Percentiles rank a stretch among this genome's conserved stretches.
phyloP scores from a whole-genome alignment of 169 alveolate genomes.

The Perkinsus chesapeaki region DNA sequence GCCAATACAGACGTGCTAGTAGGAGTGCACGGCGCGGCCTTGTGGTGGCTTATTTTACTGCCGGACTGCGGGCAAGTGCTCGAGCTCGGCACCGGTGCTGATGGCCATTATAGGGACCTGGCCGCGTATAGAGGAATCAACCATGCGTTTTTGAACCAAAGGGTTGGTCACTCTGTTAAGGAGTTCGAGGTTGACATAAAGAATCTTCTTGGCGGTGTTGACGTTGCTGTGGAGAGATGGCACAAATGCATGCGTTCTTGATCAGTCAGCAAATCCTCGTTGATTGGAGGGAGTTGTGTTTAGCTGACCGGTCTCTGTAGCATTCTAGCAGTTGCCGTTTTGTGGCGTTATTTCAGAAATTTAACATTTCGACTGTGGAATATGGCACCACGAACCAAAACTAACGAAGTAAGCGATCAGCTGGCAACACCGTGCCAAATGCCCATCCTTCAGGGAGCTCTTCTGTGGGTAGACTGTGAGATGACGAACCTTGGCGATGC shows the following conservation, averaged over 20 bases:
- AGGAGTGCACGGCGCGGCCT: not conserved
- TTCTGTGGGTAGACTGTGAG: constrained; percentile 66
- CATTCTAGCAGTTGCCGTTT: not conserved
- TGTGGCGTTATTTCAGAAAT: not conserved
- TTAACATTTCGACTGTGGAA: not conserved
- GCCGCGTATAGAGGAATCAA: not conserved
- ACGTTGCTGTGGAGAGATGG: not conserved
- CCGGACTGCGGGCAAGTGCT: not conserved
- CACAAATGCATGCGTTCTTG: not conserved
- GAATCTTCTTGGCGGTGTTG: not conserved
- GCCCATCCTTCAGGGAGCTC: not conserved
- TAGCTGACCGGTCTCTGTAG: not conserved
- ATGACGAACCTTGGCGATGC: constrained; percentile 62
- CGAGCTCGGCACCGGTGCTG: not conserved
- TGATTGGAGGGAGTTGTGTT: not conserved
- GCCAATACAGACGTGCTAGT: not conserved
- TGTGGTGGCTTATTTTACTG: not conserved
- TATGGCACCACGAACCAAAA: not conserved
- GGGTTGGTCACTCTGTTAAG: not conserved
- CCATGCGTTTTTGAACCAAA: not conserved
- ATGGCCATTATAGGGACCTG: not conserved
- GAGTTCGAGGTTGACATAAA: not conserved
- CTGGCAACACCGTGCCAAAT: not conserved
- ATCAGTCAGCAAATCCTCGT: not conserved
- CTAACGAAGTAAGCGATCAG: not conserved